phyloP scores from a whole-genome alignment of 1,284 basidiomycete genomes.

The Afroboletus lepidellus region DNA sequence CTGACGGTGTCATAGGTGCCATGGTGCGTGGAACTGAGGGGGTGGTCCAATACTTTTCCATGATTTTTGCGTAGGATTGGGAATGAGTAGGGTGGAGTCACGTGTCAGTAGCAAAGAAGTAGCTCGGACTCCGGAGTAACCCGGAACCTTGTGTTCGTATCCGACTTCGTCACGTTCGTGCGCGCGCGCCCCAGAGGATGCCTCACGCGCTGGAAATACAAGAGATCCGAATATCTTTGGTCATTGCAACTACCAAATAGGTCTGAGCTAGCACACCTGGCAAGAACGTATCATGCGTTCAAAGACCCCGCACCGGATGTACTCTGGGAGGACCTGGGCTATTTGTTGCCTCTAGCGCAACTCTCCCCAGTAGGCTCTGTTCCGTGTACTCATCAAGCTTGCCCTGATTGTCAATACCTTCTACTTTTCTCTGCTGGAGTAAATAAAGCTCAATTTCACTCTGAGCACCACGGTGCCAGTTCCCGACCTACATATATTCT shows the following conservation, averaged over 20 bases:
- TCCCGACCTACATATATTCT: not conserved
- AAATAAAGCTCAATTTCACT: not conserved
- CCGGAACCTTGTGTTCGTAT: no score
- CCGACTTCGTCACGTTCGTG: no score
- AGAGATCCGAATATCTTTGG: not conserved
- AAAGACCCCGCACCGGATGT: not conserved
- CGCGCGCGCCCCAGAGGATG: not conserved
- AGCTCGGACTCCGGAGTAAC: no score
- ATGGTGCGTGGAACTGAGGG: not conserved
- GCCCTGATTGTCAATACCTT: no score
- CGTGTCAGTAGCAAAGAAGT: no score
- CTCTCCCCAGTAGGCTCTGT: not conserved
- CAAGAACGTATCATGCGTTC: not conserved
- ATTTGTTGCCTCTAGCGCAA: not conserved
- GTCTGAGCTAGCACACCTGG: not conserved
- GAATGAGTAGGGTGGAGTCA: no score
- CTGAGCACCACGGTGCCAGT: not conserved
- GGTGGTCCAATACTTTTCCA: not conserved
- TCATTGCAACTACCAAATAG: not conserved
- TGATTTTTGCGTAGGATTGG: not conserved
- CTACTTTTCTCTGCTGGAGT: not conserved
- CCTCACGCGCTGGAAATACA: not conserved
- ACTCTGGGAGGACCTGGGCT: not conserved
- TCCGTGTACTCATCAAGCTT: no score
- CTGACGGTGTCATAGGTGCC: not conserved